Evolutionary conservation across 495 filamentous ascomycete species (phyloP).

Genomic region (Penicillium chermesinum): DNA sequence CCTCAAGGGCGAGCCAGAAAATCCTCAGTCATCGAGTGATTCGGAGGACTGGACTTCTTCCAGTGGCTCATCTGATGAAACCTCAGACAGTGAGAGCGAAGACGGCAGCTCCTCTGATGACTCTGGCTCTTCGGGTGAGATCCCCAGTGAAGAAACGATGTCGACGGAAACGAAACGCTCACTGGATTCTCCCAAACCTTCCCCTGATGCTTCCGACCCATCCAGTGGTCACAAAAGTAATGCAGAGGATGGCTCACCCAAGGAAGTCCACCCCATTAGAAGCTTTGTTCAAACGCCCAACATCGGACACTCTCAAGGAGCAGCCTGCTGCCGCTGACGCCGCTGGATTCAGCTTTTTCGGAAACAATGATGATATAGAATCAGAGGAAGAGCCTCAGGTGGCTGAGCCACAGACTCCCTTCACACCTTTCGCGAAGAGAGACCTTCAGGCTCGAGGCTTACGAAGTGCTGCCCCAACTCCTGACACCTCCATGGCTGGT

Average conservation of each 20-base stretch:
- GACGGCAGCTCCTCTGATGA: slow-evolving; percentile 22
- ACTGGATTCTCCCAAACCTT: neutral
- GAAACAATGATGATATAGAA: slow-evolving; percentile 47
- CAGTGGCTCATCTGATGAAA: slow-evolving; percentile 37
- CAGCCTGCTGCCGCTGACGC: slow-evolving; percentile 40
- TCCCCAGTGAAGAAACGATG: slow-evolving; percentile 9
- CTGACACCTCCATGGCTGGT: slow-evolving; percentile 77
- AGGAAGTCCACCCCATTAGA: slow-evolving; percentile 79
- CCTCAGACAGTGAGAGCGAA: slow-evolving; percentile 17
- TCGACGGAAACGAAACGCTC: slow-evolving; percentile 3
- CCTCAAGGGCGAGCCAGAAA: slow-evolving; percentile 9
- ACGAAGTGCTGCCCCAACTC: slow-evolving; percentile 86
- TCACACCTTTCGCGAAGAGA: slow-evolving; percentile 71
- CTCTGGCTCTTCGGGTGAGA: slow-evolving; percentile 15
- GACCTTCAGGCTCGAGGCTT: slow-evolving; percentile 69
- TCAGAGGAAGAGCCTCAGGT: slow-evolving; percentile 36
- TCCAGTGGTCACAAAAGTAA: slow-evolving; percentile 6
- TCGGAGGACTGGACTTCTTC: slow-evolving; percentile 46
- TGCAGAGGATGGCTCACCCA: slow-evolving; percentile 17
- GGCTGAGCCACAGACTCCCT: slow-evolving; percentile 69
- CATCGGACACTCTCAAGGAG: slow-evolving; percentile 29
- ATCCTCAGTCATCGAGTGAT: slow-evolving; percentile 18
- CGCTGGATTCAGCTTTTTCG: slow-evolving; percentile 60
- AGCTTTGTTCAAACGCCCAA: slow-evolving; percentile 76
- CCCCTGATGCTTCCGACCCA: slow-evolving; percentile 9